Evolutionary conservation across 192 early-diverging fungal genomes (phyloP), one percentile per base, ranked within the genome.

Genomic region (Umbelopsis sp.): DNA sequence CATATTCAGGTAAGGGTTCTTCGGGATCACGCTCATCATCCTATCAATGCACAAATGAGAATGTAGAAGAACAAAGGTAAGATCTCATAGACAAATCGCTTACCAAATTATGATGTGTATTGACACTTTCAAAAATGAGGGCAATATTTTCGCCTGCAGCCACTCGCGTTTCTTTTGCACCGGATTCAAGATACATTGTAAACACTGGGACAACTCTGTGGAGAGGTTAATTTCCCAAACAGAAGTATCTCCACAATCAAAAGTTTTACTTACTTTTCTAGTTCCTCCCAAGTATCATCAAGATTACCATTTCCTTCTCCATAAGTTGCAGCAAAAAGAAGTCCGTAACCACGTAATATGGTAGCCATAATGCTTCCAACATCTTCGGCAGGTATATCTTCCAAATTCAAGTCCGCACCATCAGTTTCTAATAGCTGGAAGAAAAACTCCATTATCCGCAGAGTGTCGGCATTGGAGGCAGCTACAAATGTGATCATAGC

Each of bases 121-220:
- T 54, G 16, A 90, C 56, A 29, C 84, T 84, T 71, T 90, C 86
- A 65, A 92, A 84, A 77, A 92, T 84, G 49, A 91, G 73, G 0
- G 91, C 92, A 78, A 92, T 87, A 74, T 91, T 89, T 80, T 91
- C 90, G 34, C 88, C 92, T 2, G 88, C 80, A 14, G 90, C 88
- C 14, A 92, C 82, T 8, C 92, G 83, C 14, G 91, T 78, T 10
- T 91, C 88, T 26, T 91, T 84, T 20, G 77, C 70, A 8, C 84
- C 71, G 32, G 85, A 85, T 22, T 86, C 88, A 36, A 93, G 73
- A 21, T 85, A 75, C 12, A 78, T 79, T 54, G 84, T 81, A 65
- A 88, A 88, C 0, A 74, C 76, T 17, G 84, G 81, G 41, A 88
- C 71, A 4, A 88, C 68, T 20, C 73, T 79, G 65, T 80, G 78